These are phyloP conservation scores for Graphilbum sp. DNA, from an alignment of 2,329 filamentous ascomycete species.

Conservation along the genomic window DNA sequence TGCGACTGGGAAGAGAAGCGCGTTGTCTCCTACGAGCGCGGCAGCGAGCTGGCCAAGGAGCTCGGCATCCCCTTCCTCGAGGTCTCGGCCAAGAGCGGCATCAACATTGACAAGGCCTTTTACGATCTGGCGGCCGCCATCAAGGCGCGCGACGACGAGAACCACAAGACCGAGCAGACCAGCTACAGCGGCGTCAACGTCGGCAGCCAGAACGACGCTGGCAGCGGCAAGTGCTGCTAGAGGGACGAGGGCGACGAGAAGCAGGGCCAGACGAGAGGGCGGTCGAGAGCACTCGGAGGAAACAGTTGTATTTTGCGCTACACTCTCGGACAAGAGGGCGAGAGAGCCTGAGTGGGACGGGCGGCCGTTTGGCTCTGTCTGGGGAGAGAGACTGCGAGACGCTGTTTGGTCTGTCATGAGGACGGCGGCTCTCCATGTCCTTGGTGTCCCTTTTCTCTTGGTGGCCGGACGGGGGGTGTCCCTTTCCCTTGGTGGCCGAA, in stretches of 20 bases:
- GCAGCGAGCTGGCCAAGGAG: constrained; percentile 86
- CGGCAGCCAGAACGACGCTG: constrained; percentile 36
- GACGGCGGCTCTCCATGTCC: too few relatives aligned
- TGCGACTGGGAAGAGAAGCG: constrained; percentile 99
- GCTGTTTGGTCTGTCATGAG: too few relatives aligned
- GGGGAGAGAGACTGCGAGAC: too few relatives aligned
- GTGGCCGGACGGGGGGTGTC: too few relatives aligned
- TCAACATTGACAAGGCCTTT: constrained; percentile 98
- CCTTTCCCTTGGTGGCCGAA: too few relatives aligned
- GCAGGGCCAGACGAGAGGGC: background rate
- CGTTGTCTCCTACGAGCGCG: constrained; percentile 80
- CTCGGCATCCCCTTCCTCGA: constrained; percentile 97
- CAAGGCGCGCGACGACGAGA: constrained; percentile 96
- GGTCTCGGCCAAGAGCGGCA: constrained; percentile 96
- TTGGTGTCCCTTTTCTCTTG: too few relatives aligned
- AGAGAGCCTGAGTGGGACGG: too few relatives aligned
- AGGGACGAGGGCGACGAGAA: background rate
- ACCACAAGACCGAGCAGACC: constrained; percentile 57
- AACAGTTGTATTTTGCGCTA: too few relatives aligned
- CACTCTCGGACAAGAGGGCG: too few relatives aligned
- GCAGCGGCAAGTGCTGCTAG: constrained; percentile 59
- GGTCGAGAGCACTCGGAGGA: background rate
- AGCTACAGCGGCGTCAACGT: constrained; percentile 49
- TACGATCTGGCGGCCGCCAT: constrained; percentile 91
- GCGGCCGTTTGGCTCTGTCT: too few relatives aligned